Conservation (phyloP, 495 filamentous ascomycete species). For the Tetracladium setigerum region DNA sequence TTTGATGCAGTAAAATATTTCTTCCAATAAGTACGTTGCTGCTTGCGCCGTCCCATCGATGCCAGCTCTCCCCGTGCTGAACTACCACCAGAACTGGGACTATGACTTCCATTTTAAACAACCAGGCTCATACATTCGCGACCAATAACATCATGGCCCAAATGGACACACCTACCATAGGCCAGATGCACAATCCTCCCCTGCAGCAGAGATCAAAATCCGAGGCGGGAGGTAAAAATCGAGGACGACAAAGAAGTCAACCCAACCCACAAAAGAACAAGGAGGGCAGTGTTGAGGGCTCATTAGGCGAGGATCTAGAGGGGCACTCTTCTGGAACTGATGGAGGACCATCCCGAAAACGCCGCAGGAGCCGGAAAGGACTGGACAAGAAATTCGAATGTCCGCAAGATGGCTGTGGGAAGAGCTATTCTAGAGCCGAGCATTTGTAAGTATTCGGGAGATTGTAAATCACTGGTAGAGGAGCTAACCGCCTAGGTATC, state of each 20-base stretch:
- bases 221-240: conserved; percentile 34
- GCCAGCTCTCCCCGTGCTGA: not conserved
- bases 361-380: conserved; percentile 78
- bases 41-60: not conserved
- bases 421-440: conserved; percentile 93
- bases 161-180: conserved; percentile 13
- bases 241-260: conserved; percentile 38
- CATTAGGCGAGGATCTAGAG: conserved; percentile 20
- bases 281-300: conserved; percentile 14
- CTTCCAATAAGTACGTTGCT: too few species aligned
- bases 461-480: not conserved
- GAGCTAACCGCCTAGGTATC: conserved; percentile 41
- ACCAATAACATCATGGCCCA: conserved; percentile 19
- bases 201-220: conserved; percentile 25
- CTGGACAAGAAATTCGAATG: conserved; percentile 95
- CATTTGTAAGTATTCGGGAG: conserved; percentile 58
- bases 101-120: conserved; percentile 23
- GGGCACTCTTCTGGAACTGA: conserved; percentile 46
- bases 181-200: conserved; percentile 13
- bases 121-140: conserved; percentile 16
- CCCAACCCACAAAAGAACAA: conserved; percentile 33
- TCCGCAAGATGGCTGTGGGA: conserved; percentile 80
- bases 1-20: not conserved
- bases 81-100: conserved; percentile 1
- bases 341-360: conserved; percentile 46